Base-by-base conservation (phyloP, 1,284 basidiomycete species). In the Cerioporus squamosus region DNA sequence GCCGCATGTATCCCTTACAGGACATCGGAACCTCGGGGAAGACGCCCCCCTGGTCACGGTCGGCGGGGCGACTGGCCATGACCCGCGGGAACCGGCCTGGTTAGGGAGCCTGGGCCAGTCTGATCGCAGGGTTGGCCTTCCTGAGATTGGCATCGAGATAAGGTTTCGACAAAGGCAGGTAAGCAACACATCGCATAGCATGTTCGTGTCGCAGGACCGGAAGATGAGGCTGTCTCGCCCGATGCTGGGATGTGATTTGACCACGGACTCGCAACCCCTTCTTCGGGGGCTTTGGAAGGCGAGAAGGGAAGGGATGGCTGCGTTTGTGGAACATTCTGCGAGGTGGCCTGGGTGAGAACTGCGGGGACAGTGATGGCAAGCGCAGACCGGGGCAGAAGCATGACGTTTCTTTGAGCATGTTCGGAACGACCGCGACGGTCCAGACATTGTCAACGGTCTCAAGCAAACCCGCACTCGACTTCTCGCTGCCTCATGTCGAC, bases 121-220 rank as follows among this genome's bases (percentile, higher is more conserved):
- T 4, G 1, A 15, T 23, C 45, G 10, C 14, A n/a, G 26, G 17
- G 26, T 14, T 36, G 48, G 3, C 8, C 46, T 55, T 60, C 60
- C 51, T 20, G 17, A 66, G 64, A 66, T 66, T 62, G 55, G 49
- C 61, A 58, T 53, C 43, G 43, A 62, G 64, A 66, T 66, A 56
- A 55, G 51, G 62, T 66, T 66, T 43, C 26, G 53, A 63, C 46
- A 60, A 22, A 53, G 38, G 24, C 36, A 50, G 48, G 47, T 38
- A 36, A 48, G 51, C 39, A 15, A 45, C 45, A 56, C 53, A 55
- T 50, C 49, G 53, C 22, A 36, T 52, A 15, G 23, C 39, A 12
- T 9, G 1, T 33, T 24, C 55, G 42, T 53, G 18, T 39, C 44
- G 50, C 42, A 44, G 46, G 29, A 29, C 43, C 44, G 57, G 43